phyloP scores from a whole-genome alignment of 768 basidiomycete species.

The Russula olivacea region DNA sequence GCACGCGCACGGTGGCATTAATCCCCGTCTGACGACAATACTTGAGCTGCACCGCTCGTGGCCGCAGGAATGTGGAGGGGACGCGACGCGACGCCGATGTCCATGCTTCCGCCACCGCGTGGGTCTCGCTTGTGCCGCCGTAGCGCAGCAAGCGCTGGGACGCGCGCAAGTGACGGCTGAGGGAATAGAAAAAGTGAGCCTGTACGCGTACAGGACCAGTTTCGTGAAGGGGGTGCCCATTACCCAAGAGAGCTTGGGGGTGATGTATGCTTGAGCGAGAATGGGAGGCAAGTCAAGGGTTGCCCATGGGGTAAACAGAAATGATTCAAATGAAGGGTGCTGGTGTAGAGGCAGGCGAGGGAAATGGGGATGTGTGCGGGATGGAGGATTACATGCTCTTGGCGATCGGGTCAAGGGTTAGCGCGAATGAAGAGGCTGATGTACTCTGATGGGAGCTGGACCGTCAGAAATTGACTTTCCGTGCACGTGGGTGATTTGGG shows the following conservation, averaged over 20 bases:
- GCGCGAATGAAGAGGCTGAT: conserved; percentile 31
- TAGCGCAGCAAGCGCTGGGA: conserved; percentile 44
- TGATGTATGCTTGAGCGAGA: conserved; percentile 26
- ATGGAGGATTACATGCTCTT: conserved; percentile 28
- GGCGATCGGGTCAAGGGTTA: conserved; percentile 35
- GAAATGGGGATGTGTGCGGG: conserved; percentile 31
- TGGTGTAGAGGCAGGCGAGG: conserved; percentile 30
- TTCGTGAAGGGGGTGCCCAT: conserved; percentile 36
- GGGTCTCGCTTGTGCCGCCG: conserved; percentile 43
- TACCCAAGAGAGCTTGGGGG: conserved; percentile 26
- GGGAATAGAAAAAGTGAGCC: conserved; percentile 62
- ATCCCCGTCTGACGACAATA: conserved; percentile 42
- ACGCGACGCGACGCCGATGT: conserved; percentile 56
- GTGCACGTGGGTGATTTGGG: conserved; percentile 67
- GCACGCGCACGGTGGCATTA: conserved; percentile 31
- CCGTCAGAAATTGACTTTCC: conserved; percentile 50
- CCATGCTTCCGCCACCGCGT: conserved; percentile 76
- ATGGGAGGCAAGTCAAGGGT: conserved; percentile 23
- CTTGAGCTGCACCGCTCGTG: conserved; percentile 47
- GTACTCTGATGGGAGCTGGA: conserved; percentile 26
- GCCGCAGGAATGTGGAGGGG: conserved; percentile 29
- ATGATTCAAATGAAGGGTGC: conserved; percentile 26
- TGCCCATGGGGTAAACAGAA: background rate
- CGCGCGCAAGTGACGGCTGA: conserved; percentile 38
- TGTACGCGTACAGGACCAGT: conserved; percentile 72